phyloP scores from a whole-genome alignment of 1,284 basidiomycete genomes.

The Boletus sp. region DNA sequence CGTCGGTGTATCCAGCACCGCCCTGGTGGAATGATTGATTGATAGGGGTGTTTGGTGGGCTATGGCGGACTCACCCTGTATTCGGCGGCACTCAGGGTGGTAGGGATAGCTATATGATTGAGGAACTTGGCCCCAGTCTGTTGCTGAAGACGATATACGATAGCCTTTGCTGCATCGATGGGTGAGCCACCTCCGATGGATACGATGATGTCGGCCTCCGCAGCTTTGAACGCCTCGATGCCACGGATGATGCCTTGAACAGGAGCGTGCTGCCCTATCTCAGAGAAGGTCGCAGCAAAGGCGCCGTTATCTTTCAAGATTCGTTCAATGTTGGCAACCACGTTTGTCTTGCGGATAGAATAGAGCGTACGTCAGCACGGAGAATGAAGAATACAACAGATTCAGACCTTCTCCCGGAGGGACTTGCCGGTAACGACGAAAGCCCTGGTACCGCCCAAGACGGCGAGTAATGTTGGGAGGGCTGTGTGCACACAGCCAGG shows the following conservation, averaged over 20 bases:
- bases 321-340: slow-evolving; percentile 55
- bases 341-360: slow-evolving; percentile 48
- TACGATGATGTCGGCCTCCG: slow-evolving; percentile 63
- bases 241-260: slow-evolving; percentile 66
- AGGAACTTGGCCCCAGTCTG: slow-evolving; percentile 46
- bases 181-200: slow-evolving; percentile 79
- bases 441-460: slow-evolving; percentile 55
- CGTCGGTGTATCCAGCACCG: slow-evolving; percentile 72
- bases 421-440: slow-evolving; percentile 69
- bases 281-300: slow-evolving; percentile 65
- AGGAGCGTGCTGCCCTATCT: slow-evolving; percentile 76
- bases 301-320: slow-evolving; percentile 53
- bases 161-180: slow-evolving; percentile 72
- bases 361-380: slow-evolving; percentile 5
- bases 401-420: slow-evolving; percentile 56
- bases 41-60: background rate
- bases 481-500: slow-evolving; percentile 58
- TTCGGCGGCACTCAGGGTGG: slow-evolving; percentile 79
- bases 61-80: slow-evolving; percentile 48
- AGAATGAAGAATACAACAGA: background rate
- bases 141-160: slow-evolving; percentile 58
- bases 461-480: slow-evolving; percentile 57
- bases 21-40: slow-evolving; percentile 34
- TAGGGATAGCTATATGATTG: slow-evolving; percentile 71
- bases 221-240: slow-evolving; percentile 51